phyloP scores from a whole-genome alignment of 2,329 filamentous ascomycete genomes.

The Fusarium sp. region DNA sequence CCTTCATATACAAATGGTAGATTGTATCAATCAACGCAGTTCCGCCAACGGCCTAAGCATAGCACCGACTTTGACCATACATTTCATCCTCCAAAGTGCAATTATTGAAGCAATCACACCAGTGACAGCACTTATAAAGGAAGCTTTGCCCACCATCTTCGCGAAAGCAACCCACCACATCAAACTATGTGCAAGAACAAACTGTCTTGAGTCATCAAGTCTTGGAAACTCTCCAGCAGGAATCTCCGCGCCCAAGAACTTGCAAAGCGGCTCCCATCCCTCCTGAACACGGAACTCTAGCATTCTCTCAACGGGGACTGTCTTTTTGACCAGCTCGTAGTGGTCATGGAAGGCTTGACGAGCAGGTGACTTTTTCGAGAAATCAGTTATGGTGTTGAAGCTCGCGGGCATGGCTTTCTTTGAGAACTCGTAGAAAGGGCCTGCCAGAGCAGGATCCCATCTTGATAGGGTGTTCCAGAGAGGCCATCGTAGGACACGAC shows the following conservation, averaged over 20 bases:
- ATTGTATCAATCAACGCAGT: conserved; percentile 1
- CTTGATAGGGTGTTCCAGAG: conserved; percentile 31
- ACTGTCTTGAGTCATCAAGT: conserved; percentile 29
- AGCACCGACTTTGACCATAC: neutral
- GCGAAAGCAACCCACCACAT: conserved; percentile 42
- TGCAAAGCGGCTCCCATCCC: conserved; percentile 35
- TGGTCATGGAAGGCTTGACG: conserved; percentile 22
- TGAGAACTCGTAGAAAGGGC: conserved; percentile 35
- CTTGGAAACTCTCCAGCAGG: conserved; percentile 26
- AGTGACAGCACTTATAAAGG: conserved; percentile 6
- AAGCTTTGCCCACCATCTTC: conserved; percentile 33
- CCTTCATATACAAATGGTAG: neutral
- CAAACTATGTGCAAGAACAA: conserved; percentile 26
- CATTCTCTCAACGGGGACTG: conserved; percentile 1
- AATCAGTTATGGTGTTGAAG: conserved; percentile 23
- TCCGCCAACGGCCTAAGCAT: conserved; percentile 13
- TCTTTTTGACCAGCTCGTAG: conserved; percentile 13
- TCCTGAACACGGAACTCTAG: conserved; percentile 27
- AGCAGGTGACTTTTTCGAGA: conserved; percentile 20
- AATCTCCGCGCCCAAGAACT: conserved; percentile 11
- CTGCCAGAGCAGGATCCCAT: conserved; percentile 17
- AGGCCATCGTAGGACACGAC: conserved; percentile 30
- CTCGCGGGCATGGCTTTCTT: conserved; percentile 25
- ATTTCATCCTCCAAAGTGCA: conserved; percentile 26
- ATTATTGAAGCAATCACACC: conserved; percentile 27